Conservation (phyloP, 495 filamentous ascomycete genomes). For the Talaromyces proteolyticus region DNA sequence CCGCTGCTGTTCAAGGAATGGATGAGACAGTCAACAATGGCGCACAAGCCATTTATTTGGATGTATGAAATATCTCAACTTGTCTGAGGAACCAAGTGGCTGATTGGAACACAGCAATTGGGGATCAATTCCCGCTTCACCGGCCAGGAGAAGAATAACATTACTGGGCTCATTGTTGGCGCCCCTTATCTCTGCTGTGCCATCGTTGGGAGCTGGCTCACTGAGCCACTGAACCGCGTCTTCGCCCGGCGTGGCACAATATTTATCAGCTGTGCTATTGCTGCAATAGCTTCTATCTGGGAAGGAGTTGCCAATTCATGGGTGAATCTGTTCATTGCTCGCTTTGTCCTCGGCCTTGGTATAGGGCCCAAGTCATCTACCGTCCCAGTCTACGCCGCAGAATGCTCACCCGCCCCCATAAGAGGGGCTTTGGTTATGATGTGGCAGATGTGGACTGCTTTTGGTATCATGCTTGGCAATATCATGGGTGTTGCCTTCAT, state of each 20-base stretch:
- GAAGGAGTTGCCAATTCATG: constrained; percentile 43
- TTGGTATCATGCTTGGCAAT: constrained; percentile 76
- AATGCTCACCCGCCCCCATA: constrained; percentile 50
- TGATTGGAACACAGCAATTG: constrained; percentile 23
- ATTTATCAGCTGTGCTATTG: constrained; percentile 44
- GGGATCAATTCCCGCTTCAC: constrained; percentile 18
- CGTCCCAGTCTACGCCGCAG: constrained; percentile 53
- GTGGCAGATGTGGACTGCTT: constrained; percentile 64
- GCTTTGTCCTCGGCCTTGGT: constrained; percentile 56
- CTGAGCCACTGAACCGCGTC: constrained; percentile 50
- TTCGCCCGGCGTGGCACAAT: constrained; percentile 55
- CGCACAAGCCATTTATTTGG: constrained; percentile 62
- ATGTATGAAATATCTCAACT: constrained; percentile 11
- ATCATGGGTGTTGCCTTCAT: constrained; percentile 65
- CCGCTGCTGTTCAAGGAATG: constrained; percentile 56
- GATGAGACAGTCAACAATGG: constrained; percentile 79
- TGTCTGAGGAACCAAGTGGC: constrained; percentile 10
- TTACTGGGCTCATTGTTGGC: constrained; percentile 41
- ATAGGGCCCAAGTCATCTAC: constrained; percentile 56
- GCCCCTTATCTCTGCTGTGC: constrained; percentile 41
- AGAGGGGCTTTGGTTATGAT: constrained; percentile 57
- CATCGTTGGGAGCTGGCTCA: constrained; percentile 43
- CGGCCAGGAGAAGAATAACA: constrained; percentile 18
- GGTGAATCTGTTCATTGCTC: constrained; percentile 47
- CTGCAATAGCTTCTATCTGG: constrained; percentile 43